phyloP scores from a whole-genome alignment of 371 early-diverging fungal species.

The Mucor plumbeus region DNA sequence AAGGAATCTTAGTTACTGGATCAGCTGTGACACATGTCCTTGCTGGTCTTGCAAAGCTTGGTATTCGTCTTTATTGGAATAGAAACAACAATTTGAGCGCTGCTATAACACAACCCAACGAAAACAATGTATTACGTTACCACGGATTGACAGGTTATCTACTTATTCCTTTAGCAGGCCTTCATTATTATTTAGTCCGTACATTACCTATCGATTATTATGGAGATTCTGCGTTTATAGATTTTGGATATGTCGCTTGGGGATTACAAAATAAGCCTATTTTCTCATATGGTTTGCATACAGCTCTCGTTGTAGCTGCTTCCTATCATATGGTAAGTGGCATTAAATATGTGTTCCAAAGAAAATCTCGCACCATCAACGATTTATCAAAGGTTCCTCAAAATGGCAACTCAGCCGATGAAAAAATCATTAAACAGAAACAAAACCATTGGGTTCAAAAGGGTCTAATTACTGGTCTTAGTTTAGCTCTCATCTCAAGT shows the following conservation, averaged over 20 bases:
- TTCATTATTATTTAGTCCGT: constrained; percentile 45
- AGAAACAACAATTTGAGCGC: neutral
- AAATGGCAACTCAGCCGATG: constrained; percentile 4
- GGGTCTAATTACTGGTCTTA: constrained; percentile 75
- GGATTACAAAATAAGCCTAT: constrained; percentile 47
- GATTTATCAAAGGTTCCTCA: neutral
- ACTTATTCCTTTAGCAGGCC: constrained; percentile 35
- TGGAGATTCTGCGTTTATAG: constrained; percentile 55
- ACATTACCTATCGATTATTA: constrained; percentile 37
- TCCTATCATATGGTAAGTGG: constrained; percentile 48
- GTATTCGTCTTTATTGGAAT: constrained; percentile 36
- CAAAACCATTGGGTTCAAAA: constrained; percentile 78
- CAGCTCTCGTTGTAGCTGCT: constrained; percentile 28
- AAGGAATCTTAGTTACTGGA: constrained; percentile 46
- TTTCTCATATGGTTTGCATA: constrained; percentile 43
- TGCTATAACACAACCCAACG: constrained; percentile 5
- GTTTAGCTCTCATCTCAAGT: constrained; percentile 58
- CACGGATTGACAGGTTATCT: constrained; percentile 37
- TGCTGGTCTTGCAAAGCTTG: constrained; percentile 39
- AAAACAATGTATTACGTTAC: constrained; percentile 17
- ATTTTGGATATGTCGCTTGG: constrained; percentile 50
- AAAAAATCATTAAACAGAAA: constrained; percentile 2
- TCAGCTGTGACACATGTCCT: constrained; percentile 38
- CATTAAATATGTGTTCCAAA: constrained; percentile 20
- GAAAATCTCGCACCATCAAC: neutral